Conservation (phyloP, 768 basidiomycete species). For the Kwoniella pini region DNA sequence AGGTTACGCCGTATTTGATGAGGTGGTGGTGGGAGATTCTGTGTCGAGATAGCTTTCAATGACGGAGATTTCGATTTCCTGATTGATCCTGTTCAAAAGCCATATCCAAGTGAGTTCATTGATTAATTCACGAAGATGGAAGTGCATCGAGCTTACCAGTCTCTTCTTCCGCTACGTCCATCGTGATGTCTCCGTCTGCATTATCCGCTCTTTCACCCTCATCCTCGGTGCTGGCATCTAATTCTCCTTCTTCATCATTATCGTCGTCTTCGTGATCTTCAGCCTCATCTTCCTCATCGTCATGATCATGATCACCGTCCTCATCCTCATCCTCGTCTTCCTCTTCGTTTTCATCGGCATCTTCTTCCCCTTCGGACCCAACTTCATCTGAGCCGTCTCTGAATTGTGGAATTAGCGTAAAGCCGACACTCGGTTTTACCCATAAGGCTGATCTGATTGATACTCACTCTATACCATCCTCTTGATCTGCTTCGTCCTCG, state of each 20-base stretch:
- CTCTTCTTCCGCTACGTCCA: constrained; percentile 35
- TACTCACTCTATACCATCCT: constrained; percentile 44
- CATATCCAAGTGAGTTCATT: no score
- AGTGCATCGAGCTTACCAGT: constrained; percentile 14
- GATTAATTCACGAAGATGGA: no score
- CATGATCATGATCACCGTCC: neutral
- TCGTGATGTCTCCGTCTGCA: constrained; percentile 28
- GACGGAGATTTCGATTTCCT: constrained; percentile 12
- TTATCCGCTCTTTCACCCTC: constrained; percentile 42
- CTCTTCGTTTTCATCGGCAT: neutral
- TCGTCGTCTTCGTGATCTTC: constrained; percentile 39
- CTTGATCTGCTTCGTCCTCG: constrained; percentile 58
- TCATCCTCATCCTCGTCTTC: constrained; percentile 18
- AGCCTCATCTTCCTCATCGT: constrained; percentile 55
- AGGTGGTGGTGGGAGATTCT: constrained; percentile 35
- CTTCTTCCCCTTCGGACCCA: constrained; percentile 10
- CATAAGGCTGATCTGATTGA: neutral
- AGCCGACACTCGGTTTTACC: neutral
- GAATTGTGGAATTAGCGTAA: no score
- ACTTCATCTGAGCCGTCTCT: constrained; percentile 22
- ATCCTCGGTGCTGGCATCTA: constrained; percentile 30
- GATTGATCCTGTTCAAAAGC: neutral
- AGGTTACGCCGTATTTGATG: constrained; percentile 49
- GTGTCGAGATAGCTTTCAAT: neutral
- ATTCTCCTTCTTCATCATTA: constrained; percentile 26